phyloP scores from a whole-genome alignment of 495 filamentous ascomycete species.

The Tuber borchii region DNA sequence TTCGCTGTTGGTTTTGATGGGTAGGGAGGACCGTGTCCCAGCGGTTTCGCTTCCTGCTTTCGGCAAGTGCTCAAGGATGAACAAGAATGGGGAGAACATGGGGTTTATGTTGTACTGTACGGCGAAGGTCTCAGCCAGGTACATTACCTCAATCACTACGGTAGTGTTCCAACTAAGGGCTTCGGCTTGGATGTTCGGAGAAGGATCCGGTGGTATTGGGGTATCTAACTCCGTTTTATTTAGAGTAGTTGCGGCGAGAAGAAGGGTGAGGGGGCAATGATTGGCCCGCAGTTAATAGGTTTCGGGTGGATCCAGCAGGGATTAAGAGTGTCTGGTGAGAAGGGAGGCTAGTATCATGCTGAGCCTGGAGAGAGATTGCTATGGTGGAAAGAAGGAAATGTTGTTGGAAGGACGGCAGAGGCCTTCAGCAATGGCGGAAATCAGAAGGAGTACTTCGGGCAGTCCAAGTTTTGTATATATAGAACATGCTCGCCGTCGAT shows the following conservation, averaged over 20 bases:
- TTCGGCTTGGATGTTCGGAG: constrained; percentile 2
- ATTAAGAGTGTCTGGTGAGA: neutral
- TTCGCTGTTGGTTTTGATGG: neutral
- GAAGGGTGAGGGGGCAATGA: neutral
- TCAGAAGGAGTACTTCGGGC: neutral
- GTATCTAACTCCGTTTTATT: neutral
- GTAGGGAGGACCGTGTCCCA: constrained; percentile 7
- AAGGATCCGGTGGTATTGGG: neutral
- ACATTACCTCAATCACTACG: neutral
- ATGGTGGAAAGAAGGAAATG: neutral
- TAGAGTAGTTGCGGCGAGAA: neutral
- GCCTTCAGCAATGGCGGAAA: neutral
- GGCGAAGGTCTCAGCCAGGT: neutral
- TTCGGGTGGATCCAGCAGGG: neutral
- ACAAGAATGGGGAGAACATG: constrained; percentile 14
- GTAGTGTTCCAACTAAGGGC: neutral
- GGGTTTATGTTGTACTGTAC: neutral
- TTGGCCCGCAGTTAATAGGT: neutral
- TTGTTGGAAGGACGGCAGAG: neutral
- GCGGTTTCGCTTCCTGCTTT: constrained; percentile 3
- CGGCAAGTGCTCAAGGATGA: neutral
- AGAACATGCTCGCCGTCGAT: neutral
- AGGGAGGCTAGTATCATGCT: too few species aligned
- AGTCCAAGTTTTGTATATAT: neutral
- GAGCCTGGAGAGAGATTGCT: too few species aligned